Conservation (phyloP, 2,329 filamentous ascomycete genomes). For the Talaromyces amestolkiae region DNA sequence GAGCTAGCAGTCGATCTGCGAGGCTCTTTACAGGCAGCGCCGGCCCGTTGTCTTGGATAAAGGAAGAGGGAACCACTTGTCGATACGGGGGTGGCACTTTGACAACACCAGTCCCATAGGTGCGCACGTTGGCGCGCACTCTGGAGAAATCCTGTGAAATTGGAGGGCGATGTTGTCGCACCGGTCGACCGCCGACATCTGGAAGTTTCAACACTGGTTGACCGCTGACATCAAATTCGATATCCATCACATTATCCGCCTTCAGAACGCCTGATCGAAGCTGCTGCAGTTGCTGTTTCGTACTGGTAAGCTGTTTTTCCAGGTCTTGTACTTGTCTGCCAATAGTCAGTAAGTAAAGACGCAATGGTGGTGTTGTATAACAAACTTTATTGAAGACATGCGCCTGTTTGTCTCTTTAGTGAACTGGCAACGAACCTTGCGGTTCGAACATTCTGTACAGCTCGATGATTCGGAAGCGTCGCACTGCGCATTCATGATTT, state of each 20-base stretch:
- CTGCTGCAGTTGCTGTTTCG: slow-evolving; percentile 75
- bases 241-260: slow-evolving; percentile 46
- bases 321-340: slow-evolving; percentile 82
- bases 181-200: slow-evolving; percentile 64
- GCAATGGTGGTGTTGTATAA: slow-evolving; percentile 20
- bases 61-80: slow-evolving; percentile 48
- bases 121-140: slow-evolving; percentile 69
- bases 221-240: slow-evolving; percentile 37
- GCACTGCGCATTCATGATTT: slow-evolving; percentile 53
- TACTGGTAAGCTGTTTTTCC: slow-evolving; percentile 80
- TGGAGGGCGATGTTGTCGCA: slow-evolving; percentile 60
- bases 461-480: slow-evolving; percentile 95
- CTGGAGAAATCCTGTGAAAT: slow-evolving; percentile 67
- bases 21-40: slow-evolving; percentile 67
- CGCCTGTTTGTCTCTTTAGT: slow-evolving; percentile 97
- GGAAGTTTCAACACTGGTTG: slow-evolving; percentile 59
- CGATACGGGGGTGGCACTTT: slow-evolving; percentile 71
- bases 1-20: slow-evolving; percentile 69
- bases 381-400: slow-evolving; percentile 95
- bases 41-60: slow-evolving; percentile 55
- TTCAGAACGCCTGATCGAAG: slow-evolving; percentile 64
- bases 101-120: slow-evolving; percentile 74
- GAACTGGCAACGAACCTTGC: slow-evolving; percentile 96
- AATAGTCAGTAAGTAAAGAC: slow-evolving; percentile 11
- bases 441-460: slow-evolving; percentile 94